Conservation (phyloP, 2,329 filamentous ascomycete species). For the Shiraia bambusicola region DNA sequence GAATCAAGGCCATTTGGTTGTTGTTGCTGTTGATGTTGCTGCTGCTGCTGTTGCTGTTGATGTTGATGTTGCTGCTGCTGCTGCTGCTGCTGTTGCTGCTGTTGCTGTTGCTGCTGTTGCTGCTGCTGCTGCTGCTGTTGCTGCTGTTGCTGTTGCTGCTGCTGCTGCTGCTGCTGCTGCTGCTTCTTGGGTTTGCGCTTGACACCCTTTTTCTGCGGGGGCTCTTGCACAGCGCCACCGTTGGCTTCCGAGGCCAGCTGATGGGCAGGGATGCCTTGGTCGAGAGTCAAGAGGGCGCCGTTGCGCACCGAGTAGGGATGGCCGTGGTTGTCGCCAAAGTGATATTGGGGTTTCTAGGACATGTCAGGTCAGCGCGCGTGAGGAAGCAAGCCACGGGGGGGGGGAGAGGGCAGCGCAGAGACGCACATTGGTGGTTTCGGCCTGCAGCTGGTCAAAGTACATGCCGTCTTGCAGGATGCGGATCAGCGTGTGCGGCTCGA, state of each 20-base stretch:
- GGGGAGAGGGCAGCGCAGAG: background rate
- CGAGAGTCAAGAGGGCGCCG: conserved; percentile 39
- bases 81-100: too few species aligned
- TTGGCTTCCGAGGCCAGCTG: conserved; percentile 38
- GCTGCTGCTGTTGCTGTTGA: conserved; percentile 9
- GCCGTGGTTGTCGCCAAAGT: conserved; percentile 44
- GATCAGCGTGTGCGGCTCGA: conserved; percentile 61
- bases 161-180: too few species aligned
- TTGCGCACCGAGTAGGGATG: conserved; percentile 42
- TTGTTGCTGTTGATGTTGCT: conserved; percentile 13
- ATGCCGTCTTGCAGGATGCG: conserved; percentile 65
- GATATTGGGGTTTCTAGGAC: conserved; percentile 36
- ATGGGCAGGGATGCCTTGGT: conserved; percentile 40
- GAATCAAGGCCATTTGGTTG: conserved; percentile 34
- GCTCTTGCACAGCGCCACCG: conserved; percentile 34
- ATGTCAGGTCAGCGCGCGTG: conserved; percentile 26
- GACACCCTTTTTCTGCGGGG: conserved; percentile 34
- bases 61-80: too few species aligned
- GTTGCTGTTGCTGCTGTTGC: too few species aligned
- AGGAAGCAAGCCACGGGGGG: background rate
- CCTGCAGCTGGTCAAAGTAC: conserved; percentile 48
- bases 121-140: conserved; percentile 16
- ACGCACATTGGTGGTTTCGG: conserved; percentile 39
- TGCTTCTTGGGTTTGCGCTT: conserved; percentile 40
- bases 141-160: conserved; percentile 14